Evolutionary conservation across 1,139 yeast genomes (phyloP), one percentile per base, ranked within the genome.

Genomic region (Starmera stellimalicola): DNA sequence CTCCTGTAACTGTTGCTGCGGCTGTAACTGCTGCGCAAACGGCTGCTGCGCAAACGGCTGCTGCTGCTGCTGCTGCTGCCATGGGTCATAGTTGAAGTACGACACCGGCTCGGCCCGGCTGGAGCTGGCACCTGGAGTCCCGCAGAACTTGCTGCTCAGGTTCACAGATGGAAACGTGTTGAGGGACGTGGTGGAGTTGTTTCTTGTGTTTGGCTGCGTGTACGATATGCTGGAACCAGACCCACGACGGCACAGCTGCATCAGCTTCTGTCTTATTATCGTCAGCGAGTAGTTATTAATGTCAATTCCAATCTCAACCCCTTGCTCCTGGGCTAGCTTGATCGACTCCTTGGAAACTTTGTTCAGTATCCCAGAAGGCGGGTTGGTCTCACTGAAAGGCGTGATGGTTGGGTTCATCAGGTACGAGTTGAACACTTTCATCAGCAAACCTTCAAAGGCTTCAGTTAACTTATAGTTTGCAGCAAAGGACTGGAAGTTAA

Each of bases 331-430:
- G 2, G 62, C 53, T 8, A 33, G 37, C 10, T 44, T 44, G 24
- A 57, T 45, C 31, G 62, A 57, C 17, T 60, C 59, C 36, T 59
- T 61, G 2, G 67, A 50, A 1, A 63, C 62, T 30, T 52, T 52
- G 10, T 62, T 59, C 7, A 61, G 52, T 6, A 63, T 51, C 5
- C 69, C 69, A 6, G 64, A 53, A 5, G 68, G 68, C 6, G 68
- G 68, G 40, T 55, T 59, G 26, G 55, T 44, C 16, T 55, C 54
- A 41, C 60, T 62, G 42, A 63, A 63, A 0, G 69, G 69, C 1
- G 69, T 63, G 8, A 55, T 50, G 29, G 59, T 59, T 18, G 69
- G 68, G 37, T 51, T 59, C 27, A 46, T 50, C 12, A 58, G 54
- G 38, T 57, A 62, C 4, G 48, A 33, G 19, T 54, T 54, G 37